Percentiles rank a stretch among this genome's conserved stretches.
Conservation (phyloP, 495 filamentous ascomycete species). For the Apodospora peruviana region DNA sequence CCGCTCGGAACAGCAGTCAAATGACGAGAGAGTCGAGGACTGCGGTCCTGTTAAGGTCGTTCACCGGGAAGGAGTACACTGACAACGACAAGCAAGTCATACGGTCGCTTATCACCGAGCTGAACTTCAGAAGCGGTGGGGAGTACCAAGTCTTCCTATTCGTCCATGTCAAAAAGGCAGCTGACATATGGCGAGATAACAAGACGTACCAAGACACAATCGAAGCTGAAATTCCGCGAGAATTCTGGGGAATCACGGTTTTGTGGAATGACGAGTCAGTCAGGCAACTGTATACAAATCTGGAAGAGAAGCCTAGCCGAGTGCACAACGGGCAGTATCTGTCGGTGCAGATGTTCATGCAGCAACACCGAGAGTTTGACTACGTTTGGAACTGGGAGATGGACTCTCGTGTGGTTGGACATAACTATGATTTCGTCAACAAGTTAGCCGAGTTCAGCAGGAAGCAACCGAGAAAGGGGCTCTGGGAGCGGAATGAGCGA, state of each 20-base stretch:
- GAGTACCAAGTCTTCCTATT: constrained; percentile 75
- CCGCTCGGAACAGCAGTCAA: constrained; percentile 7
- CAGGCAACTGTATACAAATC: constrained; percentile 52
- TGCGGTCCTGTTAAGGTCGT: constrained; percentile 64
- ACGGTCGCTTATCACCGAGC: constrained; percentile 67
- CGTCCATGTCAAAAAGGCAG: constrained; percentile 62
- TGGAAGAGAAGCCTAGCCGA: constrained; percentile 30
- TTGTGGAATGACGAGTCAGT: constrained; percentile 60
- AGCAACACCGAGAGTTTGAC: constrained; percentile 64
- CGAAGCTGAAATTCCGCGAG: constrained; percentile 50
- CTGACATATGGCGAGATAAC: constrained; percentile 50
- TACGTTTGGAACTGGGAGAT: constrained; percentile 75
- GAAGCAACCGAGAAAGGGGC: constrained; percentile 57
- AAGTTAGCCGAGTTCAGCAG: constrained; percentile 52
- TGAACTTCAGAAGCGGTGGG: constrained; percentile 65
- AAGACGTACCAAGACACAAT: constrained; percentile 49
- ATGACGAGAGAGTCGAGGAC: constrained; percentile 46
- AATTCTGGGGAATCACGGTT: constrained; percentile 61
- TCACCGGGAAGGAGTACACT: constrained; percentile 63
- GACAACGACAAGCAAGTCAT: constrained; percentile 65
- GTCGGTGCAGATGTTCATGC: constrained; percentile 59
- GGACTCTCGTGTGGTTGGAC: constrained; percentile 65
- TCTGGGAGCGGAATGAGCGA: constrained; percentile 71
- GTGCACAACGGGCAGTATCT: constrained; percentile 51
- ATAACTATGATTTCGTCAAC: constrained; percentile 65